Evolutionary conservation across 257 asterid genomes (phyloP), one percentile per base, ranked within the genome.

Genomic region (Solanum tacnaense): DNA sequence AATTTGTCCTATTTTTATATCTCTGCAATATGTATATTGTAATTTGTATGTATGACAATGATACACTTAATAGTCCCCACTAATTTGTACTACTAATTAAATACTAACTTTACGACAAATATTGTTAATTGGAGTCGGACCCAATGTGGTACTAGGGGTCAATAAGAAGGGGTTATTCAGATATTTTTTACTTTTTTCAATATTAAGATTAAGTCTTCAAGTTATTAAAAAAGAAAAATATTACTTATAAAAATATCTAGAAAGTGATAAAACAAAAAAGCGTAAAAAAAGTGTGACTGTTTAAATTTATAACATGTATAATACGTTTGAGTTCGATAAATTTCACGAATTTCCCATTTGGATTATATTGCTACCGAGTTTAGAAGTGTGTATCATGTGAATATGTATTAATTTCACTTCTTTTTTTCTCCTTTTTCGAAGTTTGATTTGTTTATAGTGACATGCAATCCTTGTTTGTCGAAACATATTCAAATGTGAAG

Each of bases 181-280:
- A 62, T 62, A 23, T 9, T 62, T 62, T n/a, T 20, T 7, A 20
- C 0, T 3, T 58, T 20, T 58, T 58, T 20, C 0, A 1, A 56
- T 7, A 20, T 0, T 58, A 58, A 20, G 0, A 7, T 58, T 20
- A 1, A 7, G 25, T 0, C 0, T 49, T 49, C 0, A 2, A 4
- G 29, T n/a, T 10, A 60, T 7, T 23, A 60, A 4, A 60, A 21
- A 60, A 23, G 7, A 23, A 23, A 62, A 62, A n/a, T 0, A 62
- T 41, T 41, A 41, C 49, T 41, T 52, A 6, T 4, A 0, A 10
- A n/a, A 62, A 11, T n/a, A n/a, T 11, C 8, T 5, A n/a, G 7
- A 65, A 65, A n/a, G 8, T n/a, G 32, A 1, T 10, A n/a, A 25
- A 65, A n/a, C 0, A 11, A n/a, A 65, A 62, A 9, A 65, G 13